phyloP scores from a whole-genome alignment of 257 asterid species.

The Solanum peruvianum region DNA sequence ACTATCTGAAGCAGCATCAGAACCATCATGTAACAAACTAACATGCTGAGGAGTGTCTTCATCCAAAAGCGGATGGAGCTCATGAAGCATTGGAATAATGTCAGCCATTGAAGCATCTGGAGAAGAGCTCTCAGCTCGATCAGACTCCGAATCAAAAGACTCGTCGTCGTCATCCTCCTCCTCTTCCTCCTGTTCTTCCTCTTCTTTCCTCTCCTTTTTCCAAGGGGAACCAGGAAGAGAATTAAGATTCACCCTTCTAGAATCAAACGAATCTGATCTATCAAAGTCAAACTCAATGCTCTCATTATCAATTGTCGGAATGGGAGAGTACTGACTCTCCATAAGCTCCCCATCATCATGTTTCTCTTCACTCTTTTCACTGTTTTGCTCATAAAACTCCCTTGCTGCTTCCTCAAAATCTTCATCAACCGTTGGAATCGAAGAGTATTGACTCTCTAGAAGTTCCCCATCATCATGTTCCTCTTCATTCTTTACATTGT shows the following conservation, averaged over 20 bases:
- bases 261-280: conserved; percentile 60
- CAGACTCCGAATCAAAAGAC: conserved; percentile 53
- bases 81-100: conserved; percentile 84
- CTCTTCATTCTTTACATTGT: conserved; percentile 21
- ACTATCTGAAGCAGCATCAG: conserved; percentile 32
- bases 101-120: conserved; percentile 94
- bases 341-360: neutral
- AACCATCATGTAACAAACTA: conserved; percentile 28
- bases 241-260: conserved; percentile 66
- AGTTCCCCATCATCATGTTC: neutral
- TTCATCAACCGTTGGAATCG: conserved; percentile 9
- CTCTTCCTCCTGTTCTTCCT: conserved; percentile 18
- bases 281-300: conserved; percentile 42
- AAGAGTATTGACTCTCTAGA: conserved; percentile 18
- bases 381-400: neutral
- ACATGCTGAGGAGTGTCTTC: conserved; percentile 39
- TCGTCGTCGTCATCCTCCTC: conserved; percentile 30
- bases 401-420: conserved; percentile 6
- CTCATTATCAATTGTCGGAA: conserved; percentile 22
- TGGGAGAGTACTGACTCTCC: conserved; percentile 21
- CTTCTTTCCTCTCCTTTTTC: conserved; percentile 14
- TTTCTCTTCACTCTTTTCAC: conserved; percentile 21
- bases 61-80: conserved; percentile 75
- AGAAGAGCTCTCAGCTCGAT: conserved; percentile 79
- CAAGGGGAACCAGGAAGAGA: conserved; percentile 27